phyloP scores from a whole-genome alignment of 1,139 yeast species.

The Kluyveromyces sp. region DNA sequence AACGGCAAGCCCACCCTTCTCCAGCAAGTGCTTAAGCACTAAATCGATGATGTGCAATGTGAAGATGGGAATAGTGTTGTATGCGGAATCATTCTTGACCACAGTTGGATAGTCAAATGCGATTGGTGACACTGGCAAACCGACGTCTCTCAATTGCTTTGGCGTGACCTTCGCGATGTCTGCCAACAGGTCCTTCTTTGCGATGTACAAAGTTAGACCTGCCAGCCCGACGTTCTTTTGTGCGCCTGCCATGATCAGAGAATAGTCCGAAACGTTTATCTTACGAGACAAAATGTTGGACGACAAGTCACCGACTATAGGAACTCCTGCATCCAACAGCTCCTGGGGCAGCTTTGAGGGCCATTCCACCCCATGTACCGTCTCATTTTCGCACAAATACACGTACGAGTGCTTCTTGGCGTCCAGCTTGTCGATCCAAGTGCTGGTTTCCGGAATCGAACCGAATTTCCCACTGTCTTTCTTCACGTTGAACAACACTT shows the following conservation, averaged over 20 bases:
- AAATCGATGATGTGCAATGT: slow-evolving; percentile 79
- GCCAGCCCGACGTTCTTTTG: slow-evolving; percentile 97
- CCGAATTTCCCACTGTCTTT: slow-evolving; percentile 50
- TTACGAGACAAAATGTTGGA: slow-evolving; percentile 81
- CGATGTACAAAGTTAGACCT: slow-evolving; percentile 84
- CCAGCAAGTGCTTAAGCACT: slow-evolving; percentile 57
- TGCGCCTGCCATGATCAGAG: slow-evolving; percentile 92
- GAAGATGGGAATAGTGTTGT: slow-evolving; percentile 92
- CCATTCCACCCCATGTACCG: slow-evolving; percentile 92
- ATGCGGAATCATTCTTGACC: slow-evolving; percentile 82
- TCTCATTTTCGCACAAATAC: slow-evolving; percentile 92
- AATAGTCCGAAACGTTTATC: slow-evolving; percentile 76
- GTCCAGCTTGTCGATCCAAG: slow-evolving; percentile 46
- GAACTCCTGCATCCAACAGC: slow-evolving; percentile 59
- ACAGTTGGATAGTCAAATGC: slow-evolving; percentile 84
- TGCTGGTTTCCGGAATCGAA: slow-evolving; percentile 57
- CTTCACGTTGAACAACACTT: slow-evolving; percentile 62
- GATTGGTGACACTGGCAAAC: slow-evolving; percentile 75
- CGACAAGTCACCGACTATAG: slow-evolving; percentile 89
- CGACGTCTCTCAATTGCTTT: slow-evolving; percentile 49
- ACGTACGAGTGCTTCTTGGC: slow-evolving; percentile 64
- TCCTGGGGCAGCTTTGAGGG: slow-evolving; percentile 48
- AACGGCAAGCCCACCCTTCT: slow-evolving; percentile 51
- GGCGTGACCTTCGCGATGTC: slow-evolving; percentile 47
- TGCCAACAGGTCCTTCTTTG: slow-evolving; percentile 69